phyloP scores from a whole-genome alignment of 768 basidiomycete species.

The Pulveroboletus frians region DNA sequence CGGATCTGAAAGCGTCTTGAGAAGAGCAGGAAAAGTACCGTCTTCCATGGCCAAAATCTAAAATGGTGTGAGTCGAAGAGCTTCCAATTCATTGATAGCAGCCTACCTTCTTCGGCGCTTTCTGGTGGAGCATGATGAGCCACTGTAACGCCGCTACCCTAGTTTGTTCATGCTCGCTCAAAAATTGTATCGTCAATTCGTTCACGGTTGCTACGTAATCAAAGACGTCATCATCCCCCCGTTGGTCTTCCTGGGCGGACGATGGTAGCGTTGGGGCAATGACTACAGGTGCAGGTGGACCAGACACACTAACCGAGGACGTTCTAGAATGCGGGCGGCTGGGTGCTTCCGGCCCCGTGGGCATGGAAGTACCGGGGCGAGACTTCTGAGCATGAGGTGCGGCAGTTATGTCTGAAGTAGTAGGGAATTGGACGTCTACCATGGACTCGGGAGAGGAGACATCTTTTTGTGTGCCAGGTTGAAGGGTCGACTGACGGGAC shows the following conservation, averaged over 20 bases:
- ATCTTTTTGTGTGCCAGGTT: constrained; percentile 42
- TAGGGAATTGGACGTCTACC: constrained; percentile 29
- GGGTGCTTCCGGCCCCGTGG: constrained; percentile 30
- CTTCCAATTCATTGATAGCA: neutral
- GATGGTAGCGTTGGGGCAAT: constrained; percentile 28
- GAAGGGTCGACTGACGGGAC: constrained; percentile 48
- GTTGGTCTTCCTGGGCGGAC: constrained; percentile 26
- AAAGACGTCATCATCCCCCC: constrained; percentile 71
- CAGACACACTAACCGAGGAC: constrained; percentile 42
- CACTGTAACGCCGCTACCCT: constrained; percentile 94
- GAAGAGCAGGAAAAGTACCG: constrained; percentile 89
- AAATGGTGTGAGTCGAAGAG: neutral
- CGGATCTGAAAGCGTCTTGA: constrained; percentile 93
- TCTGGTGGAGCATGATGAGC: constrained; percentile 98
- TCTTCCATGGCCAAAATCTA: constrained; percentile 96
- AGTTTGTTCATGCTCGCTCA: constrained; percentile 96
- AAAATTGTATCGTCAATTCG: constrained; percentile 85
- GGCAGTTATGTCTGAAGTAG: constrained; percentile 35
- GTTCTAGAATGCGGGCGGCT: constrained; percentile 63
- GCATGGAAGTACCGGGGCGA: constrained; percentile 21
- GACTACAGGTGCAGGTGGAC: constrained; percentile 29
- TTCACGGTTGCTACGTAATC: constrained; percentile 93
- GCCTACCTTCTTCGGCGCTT: constrained; percentile 87
- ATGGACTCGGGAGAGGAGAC: constrained; percentile 42
- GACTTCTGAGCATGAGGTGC: constrained; percentile 32